A percentile compares a stretch with the other conserved stretches of the same genome.
phyloP scores from a whole-genome alignment of 176 grass and related monocot species.

The Typha latifolia region DNA sequence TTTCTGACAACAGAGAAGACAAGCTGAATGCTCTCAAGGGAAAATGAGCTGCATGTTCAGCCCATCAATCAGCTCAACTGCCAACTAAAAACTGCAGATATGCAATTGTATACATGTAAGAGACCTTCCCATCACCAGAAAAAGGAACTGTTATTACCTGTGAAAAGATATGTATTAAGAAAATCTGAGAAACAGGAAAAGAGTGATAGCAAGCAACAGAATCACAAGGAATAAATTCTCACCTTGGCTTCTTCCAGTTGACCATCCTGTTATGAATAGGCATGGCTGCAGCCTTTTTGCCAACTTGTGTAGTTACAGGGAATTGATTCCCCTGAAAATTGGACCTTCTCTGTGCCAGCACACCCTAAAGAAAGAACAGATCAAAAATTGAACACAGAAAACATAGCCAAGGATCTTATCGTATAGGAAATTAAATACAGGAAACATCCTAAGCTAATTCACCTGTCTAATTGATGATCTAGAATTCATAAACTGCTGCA shows the following conservation, averaged over 20 bases:
- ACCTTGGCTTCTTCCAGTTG: slow-evolving; percentile 79
- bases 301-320: slow-evolving; percentile 52
- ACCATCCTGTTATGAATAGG: slow-evolving; percentile 36
- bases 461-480: slow-evolving; percentile 87
- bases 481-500: slow-evolving; percentile 52
- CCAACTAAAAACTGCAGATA: neutral
- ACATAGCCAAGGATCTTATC: slow-evolving; percentile 10
- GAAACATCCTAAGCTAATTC: neutral
- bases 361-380: slow-evolving; percentile 45
- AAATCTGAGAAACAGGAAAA: neutral
- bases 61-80: neutral
- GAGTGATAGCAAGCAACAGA: neutral
- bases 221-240: slow-evolving; percentile 1
- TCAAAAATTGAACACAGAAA: neutral
- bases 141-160: slow-evolving; percentile 66
- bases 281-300: slow-evolving; percentile 56
- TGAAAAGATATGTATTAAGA: slow-evolving; percentile 16
- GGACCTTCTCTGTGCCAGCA: slow-evolving; percentile 71
- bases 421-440: slow-evolving; percentile 5
- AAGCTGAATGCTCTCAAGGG: neutral
- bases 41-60: neutral
- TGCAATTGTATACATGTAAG: slow-evolving; percentile 23
- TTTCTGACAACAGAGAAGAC: neutral
- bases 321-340: slow-evolving; percentile 81
- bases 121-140: slow-evolving; percentile 31